phyloP scores from a whole-genome alignment of 768 basidiomycete species.

The Daedaleopsis nitida region DNA sequence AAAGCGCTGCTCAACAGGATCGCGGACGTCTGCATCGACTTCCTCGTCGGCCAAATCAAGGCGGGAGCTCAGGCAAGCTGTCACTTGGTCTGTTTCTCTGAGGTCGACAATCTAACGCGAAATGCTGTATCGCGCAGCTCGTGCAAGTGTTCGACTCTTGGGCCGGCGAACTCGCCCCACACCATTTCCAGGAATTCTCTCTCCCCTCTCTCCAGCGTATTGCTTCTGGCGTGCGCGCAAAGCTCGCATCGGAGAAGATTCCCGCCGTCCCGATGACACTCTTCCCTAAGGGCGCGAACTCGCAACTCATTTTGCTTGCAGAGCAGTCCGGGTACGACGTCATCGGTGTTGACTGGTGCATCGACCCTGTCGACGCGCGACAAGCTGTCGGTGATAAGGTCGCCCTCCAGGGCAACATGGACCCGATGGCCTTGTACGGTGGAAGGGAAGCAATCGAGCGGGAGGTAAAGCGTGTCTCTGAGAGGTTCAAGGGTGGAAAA shows the following conservation, averaged over 20 bases:
- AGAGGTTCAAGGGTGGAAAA: slow-evolving; percentile 65
- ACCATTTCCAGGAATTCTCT: slow-evolving; percentile 85
- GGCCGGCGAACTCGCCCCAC: slow-evolving; percentile 88
- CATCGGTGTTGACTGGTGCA: slow-evolving; percentile 90
- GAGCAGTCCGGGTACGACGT: slow-evolving; percentile 78
- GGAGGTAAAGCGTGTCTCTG: slow-evolving; percentile 81
- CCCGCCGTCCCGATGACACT: slow-evolving; percentile 79
- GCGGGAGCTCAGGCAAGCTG: slow-evolving; percentile 92
- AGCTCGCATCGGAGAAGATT: slow-evolving; percentile 54
- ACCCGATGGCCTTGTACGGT: slow-evolving; percentile 85
- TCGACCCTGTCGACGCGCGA: slow-evolving; percentile 75
- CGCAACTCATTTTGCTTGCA: slow-evolving; percentile 62
- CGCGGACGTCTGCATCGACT: slow-evolving; percentile 88
- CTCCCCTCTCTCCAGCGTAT: slow-evolving; percentile 79
- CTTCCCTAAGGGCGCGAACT: slow-evolving; percentile 93
- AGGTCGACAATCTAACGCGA: not conserved
- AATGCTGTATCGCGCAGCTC: slow-evolving; percentile 49
- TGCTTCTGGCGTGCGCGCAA: slow-evolving; percentile 61
- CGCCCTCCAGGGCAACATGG: slow-evolving; percentile 90
- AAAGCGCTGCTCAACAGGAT: slow-evolving; percentile 75
- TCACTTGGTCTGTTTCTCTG: not conserved
- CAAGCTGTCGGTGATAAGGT: slow-evolving; percentile 59
- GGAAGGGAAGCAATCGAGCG: slow-evolving; percentile 84
- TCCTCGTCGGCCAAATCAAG: slow-evolving; percentile 87
- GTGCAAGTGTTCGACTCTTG: slow-evolving; percentile 98